These are phyloP conservation scores for Fonsecaea nubica DNA, from an alignment of 2,329 filamentous ascomycete species.

Conservation along the genomic window DNA sequence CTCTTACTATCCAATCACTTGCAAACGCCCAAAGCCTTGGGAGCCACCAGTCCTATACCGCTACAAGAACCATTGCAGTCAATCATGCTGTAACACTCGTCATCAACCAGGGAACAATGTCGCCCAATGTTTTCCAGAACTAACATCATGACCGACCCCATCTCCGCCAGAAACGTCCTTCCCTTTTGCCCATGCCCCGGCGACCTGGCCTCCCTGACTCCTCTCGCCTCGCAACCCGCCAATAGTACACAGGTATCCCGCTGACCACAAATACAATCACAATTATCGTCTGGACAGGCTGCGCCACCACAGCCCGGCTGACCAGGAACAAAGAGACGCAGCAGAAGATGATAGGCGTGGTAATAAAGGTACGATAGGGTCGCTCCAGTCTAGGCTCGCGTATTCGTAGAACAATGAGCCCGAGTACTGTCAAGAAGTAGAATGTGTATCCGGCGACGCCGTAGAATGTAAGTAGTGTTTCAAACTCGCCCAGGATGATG, in stretches of 20 bases:
- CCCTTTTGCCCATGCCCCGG: conserved; percentile 34
- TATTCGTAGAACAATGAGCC: conserved; percentile 87
- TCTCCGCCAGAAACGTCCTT: conserved; percentile 50
- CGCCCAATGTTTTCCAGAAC: not conserved
- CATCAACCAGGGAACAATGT: not conserved
- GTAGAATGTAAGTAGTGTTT: conserved; percentile 93
- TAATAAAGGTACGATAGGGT: conserved; percentile 95
- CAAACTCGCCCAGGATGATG: conserved; percentile 85
- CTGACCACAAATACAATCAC: conserved; percentile 84
- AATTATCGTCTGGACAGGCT: conserved; percentile 86
- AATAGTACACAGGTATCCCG: conserved; percentile 88
- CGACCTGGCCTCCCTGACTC: conserved; percentile 26
- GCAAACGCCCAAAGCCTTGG: not conserved
- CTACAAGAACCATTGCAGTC: not conserved
- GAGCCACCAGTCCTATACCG: not conserved
- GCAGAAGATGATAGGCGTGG: conserved; percentile 96
- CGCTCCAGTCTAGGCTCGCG: conserved; percentile 85
- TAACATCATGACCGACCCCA: conserved; percentile 39
- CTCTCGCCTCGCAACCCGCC: conserved; percentile 71
- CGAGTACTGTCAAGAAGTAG: conserved; percentile 94
- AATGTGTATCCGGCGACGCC: conserved; percentile 97
- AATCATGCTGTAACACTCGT: not conserved
- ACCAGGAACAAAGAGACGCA: conserved; percentile 94
- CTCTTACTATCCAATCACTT: conserved; percentile 18
- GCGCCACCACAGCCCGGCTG: conserved; percentile 84